Conservation (phyloP, 2,329 filamentous ascomycete species). For the Trichoderma hamatum region DNA sequence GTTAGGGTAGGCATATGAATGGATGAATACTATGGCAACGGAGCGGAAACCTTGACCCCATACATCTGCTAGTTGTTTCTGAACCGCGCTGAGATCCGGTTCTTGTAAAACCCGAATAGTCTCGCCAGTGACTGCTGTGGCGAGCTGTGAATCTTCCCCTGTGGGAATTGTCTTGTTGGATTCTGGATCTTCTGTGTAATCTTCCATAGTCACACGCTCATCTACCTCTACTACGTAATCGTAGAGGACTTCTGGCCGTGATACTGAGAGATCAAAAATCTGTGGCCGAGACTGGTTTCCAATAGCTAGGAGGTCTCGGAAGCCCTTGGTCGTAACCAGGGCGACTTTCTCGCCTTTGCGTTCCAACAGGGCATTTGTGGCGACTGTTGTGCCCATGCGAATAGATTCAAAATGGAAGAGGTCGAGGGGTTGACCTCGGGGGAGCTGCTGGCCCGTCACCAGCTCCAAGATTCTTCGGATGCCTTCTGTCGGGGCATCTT, state of each 20-base stretch:
- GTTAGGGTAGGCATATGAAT: constrained; percentile 66
- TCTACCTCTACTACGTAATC: constrained; percentile 73
- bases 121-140: constrained; percentile 69
- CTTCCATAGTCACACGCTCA: constrained; percentile 73
- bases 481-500: constrained; percentile 73
- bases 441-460: constrained; percentile 39
- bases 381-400: constrained; percentile 80
- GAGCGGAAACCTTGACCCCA: constrained; percentile 61
- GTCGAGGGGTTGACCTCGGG: constrained; percentile 41
- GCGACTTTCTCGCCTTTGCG: constrained; percentile 73
- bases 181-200: constrained; percentile 71
- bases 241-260: constrained; percentile 69
- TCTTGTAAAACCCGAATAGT: constrained; percentile 66
- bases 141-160: constrained; percentile 58
- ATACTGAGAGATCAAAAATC: constrained; percentile 73
- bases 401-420: constrained; percentile 60
- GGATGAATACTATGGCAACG: constrained; percentile 67
- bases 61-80: constrained; percentile 60
- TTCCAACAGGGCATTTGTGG: constrained; percentile 76
- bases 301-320: constrained; percentile 71
- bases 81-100: constrained; percentile 58
- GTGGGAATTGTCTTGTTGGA: constrained; percentile 46
- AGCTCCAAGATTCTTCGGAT: constrained; percentile 56
- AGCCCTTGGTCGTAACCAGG: constrained; percentile 71
- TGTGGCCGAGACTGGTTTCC: constrained; percentile 74